phyloP scores from a whole-genome alignment of 139 green algal species.

The Zygnema circumcarinatum region DNA sequence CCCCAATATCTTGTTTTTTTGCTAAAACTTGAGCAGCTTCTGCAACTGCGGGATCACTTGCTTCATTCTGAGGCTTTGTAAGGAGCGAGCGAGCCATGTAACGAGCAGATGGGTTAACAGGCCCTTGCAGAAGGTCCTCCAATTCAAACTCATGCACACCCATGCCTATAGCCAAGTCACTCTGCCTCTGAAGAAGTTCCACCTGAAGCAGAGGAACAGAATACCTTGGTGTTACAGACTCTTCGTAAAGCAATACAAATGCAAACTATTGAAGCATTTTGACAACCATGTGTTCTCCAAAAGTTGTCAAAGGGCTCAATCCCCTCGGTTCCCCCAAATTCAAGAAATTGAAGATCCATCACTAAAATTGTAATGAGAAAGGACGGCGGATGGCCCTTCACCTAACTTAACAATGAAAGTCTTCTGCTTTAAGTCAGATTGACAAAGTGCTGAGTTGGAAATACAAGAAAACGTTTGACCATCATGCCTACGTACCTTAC shows the following conservation, averaged over 20 bases:
- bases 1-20: not conserved
- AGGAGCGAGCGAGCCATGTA: conserved; percentile 39
- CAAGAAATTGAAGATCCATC: too few relatives aligned
- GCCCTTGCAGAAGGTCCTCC: conserved; percentile 76
- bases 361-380: too few relatives aligned
- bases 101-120: conserved; percentile 16
- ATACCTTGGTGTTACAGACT: not conserved
- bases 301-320: too few relatives aligned
- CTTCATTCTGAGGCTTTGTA: conserved; percentile 15
- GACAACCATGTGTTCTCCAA: too few relatives aligned
- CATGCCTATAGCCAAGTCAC: conserved; percentile 38
- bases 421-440: too few relatives aligned
- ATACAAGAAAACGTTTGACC: too few relatives aligned
- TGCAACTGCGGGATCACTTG: not conserved
- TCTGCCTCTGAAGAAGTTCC: conserved; percentile 35
- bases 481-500: conserved; percentile 42
- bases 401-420: too few relatives aligned
- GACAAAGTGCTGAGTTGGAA: too few relatives aligned
- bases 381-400: too few relatives aligned
- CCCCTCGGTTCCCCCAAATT: too few relatives aligned
- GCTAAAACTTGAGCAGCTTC: not conserved
- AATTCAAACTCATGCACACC: conserved; percentile 70
- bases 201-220: conserved; percentile 12
- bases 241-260: too few relatives aligned
- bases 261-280: too few relatives aligned